phyloP scores from a whole-genome alignment of 2,329 filamentous ascomycete genomes.

The Colletotrichum shisoi region DNA sequence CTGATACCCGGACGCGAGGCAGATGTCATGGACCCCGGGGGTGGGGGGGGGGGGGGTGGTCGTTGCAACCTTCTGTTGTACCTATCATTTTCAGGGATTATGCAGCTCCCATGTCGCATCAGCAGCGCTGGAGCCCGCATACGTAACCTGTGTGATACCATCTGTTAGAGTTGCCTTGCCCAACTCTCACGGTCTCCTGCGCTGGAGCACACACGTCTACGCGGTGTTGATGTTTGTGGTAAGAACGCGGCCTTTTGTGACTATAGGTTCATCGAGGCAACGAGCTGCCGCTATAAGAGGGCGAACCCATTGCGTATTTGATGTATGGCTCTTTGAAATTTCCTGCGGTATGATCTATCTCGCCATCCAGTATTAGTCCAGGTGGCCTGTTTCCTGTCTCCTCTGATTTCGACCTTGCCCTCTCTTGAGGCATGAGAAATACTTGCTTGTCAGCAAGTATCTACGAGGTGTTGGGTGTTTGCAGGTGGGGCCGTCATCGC shows the following conservation, averaged over 20 bases:
- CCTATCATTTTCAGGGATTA: background rate
- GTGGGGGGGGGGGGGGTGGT: background rate
- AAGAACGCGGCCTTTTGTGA: background rate
- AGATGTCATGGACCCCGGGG: background rate
- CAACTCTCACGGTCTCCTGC: background rate
- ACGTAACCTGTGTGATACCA: background rate
- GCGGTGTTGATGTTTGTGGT: background rate
- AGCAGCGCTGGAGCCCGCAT: background rate
- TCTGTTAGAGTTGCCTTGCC: background rate
- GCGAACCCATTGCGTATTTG: background rate
- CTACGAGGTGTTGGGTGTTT: too few species aligned
- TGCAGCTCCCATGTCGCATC: background rate
- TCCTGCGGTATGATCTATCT: background rate
- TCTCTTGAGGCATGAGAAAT: too few species aligned
- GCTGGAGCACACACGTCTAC: background rate
- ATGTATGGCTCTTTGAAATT: background rate
- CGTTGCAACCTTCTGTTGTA: background rate
- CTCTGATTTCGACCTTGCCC: too few species aligned
- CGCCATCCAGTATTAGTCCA: too few species aligned
- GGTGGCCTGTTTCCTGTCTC: too few species aligned
- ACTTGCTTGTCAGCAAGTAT: too few species aligned
- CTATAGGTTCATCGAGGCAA: background rate
- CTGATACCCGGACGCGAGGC: background rate
- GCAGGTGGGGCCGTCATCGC: too few species aligned
- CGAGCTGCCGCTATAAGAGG: background rate